Base-by-base conservation (phyloP, 306 rosid species). In the Dryas alaskensis region DNA sequence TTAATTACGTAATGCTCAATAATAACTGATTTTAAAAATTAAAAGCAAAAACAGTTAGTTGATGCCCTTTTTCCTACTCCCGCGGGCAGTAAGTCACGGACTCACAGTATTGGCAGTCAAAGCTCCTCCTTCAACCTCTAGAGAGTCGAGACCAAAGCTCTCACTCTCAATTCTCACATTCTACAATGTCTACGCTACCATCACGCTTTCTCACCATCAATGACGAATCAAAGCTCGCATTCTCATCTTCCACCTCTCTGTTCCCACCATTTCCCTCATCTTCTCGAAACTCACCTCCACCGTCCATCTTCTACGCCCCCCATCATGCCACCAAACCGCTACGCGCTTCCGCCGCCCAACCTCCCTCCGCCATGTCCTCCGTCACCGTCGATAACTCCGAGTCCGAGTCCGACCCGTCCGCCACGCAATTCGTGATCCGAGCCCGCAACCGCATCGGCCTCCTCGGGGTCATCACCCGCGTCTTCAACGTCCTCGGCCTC, bases 401-500 rank as follows among this genome's bases (percentile, higher is more conserved):
- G 48, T 37, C 76, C 7, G 81, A 81, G 48, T 73, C 89, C 75
- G 76, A 73, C 7, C 52, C 68, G 42, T 27, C n/a, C 40, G 74
- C 80, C 76, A 89, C 95, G 47, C 79, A 77, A 6, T 85, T 87
- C 82, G 86, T 85, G 50, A 85, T 89, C 74, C 89, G 89, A 0
- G 87, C 92, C 44, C 87, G 86, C 44, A 87, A 80, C 81, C 84
- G 85, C 53, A 89, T 87, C 71, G 92, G 95, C 44, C 89, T 89
- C 51, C 92, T 89, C 73, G 89, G 83, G 73, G 80, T 89, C 76
- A 83, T 87, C 75, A 78, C 89, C 71, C 84, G 88, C 72, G 90
- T 87, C 55, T 89, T 89, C 84, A 81, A 78, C 65, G 85, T 87
- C 84, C 91, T 89, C 74, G 88, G 92, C 54, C 91, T 89, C 74